phyloP scores from a whole-genome alignment of 1,284 basidiomycete genomes.

The Cutaneotrichosporon dermatis region DNA sequence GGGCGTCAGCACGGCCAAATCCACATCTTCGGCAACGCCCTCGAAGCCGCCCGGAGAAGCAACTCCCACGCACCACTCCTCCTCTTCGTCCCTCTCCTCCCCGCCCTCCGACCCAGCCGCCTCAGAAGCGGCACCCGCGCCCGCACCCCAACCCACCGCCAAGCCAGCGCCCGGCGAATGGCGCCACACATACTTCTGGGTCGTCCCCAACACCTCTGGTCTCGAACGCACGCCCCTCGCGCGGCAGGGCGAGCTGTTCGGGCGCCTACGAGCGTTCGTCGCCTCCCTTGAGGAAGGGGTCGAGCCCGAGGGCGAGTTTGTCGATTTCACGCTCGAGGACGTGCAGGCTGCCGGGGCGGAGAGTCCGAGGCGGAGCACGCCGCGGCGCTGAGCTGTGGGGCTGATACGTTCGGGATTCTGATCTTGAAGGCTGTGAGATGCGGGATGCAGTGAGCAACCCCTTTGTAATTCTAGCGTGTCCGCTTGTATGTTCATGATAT shows the following conservation, averaged over 20 bases:
- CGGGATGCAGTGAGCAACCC: too few species aligned
- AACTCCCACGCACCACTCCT: background rate
- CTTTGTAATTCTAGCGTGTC: too few species aligned
- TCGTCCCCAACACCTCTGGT: conserved; percentile 47
- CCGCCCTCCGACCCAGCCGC: background rate
- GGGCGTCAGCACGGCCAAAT: background rate
- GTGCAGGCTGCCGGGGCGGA: background rate
- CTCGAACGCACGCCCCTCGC: conserved; percentile 39
- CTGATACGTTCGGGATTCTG: too few species aligned
- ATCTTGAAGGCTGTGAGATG: too few species aligned
- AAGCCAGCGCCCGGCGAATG: background rate
- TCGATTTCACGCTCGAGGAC: conserved; percentile 18
- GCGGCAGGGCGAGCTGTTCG: conserved; percentile 12
- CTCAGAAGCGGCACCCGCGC: background rate
- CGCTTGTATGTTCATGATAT: too few species aligned
- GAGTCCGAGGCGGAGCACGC: too few species aligned
- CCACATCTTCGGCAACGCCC: background rate
- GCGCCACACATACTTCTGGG: conserved; percentile 45
- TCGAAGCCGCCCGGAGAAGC: too few species aligned
- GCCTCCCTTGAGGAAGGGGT: conserved; percentile 1
- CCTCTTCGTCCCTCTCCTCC: background rate
- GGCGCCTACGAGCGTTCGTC: conserved; percentile 11
- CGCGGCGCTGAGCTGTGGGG: too few species aligned
- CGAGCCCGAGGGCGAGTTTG: conserved; percentile 2
- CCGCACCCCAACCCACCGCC: background rate